These are phyloP conservation scores for Thelephora aurantiotincta DNA, from an alignment of 768 basidiomycete genomes.

Conservation along the genomic window DNA sequence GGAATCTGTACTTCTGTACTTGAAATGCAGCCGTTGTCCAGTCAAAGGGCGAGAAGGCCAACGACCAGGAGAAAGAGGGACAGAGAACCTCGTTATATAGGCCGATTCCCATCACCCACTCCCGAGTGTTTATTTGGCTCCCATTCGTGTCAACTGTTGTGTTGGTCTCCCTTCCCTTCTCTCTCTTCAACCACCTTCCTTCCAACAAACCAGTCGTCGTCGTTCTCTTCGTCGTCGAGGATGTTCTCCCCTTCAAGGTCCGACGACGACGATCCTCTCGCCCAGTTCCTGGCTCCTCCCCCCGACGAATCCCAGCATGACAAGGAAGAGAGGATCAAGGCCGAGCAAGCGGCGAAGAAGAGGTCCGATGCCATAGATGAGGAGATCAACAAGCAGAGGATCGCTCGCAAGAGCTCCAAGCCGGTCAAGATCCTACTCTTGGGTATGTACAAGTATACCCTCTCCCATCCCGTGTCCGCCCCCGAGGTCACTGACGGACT, in stretches of 20 bases:
- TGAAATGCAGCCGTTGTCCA: no score
- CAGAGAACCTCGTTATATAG: no score
- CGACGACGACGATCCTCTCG: constrained; percentile 36
- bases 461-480: no score
- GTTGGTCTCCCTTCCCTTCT: no score
- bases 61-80: no score
- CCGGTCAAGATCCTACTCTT: constrained; percentile 23
- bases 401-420: constrained; percentile 13
- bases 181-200: no score
- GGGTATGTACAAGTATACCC: constrained; percentile 15
- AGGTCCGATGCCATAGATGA: constrained; percentile 38
- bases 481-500: neutral
- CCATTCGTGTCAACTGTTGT: no score
- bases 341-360: constrained; percentile 41
- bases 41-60: no score
- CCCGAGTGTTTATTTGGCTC: no score
- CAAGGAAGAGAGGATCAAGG: constrained; percentile 25
- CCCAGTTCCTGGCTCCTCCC: constrained; percentile 38
- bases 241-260: constrained; percentile 2
- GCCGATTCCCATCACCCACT: no score
- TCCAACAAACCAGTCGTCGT: neutral
- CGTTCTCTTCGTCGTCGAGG: constrained; percentile 4
- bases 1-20: no score
- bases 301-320: constrained; percentile 37
- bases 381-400: constrained; percentile 18